Conservation (phyloP, 1,284 basidiomycete genomes). For the Takashimella koratensis region DNA sequence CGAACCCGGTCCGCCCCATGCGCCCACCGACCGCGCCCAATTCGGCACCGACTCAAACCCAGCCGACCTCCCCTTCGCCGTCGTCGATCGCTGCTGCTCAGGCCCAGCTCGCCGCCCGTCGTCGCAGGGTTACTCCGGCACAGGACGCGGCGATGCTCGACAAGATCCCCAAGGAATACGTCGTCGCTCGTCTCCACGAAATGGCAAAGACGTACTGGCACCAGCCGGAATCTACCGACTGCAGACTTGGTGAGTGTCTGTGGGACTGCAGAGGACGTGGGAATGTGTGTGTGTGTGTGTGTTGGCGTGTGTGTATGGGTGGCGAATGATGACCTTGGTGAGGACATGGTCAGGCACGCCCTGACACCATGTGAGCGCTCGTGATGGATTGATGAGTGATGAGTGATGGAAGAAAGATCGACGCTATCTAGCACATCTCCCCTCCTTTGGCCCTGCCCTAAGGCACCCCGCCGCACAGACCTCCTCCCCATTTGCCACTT, state of each 20-base stretch:
- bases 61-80: slow-evolving; percentile 1
- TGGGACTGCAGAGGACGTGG: too few relatives aligned
- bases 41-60: neutral
- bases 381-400: too few relatives aligned
- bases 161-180: slow-evolving; percentile 34
- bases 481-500: too few relatives aligned
- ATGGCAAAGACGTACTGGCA: slow-evolving; percentile 40
- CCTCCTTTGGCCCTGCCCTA: too few relatives aligned
- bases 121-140: neutral
- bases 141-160: slow-evolving; percentile 17
- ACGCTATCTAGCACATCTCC: too few relatives aligned
- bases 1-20: neutral
- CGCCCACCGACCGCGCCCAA: neutral
- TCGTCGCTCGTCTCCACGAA: slow-evolving; percentile 35
- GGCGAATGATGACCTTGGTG: neutral
- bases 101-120: neutral
- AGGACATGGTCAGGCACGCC: neutral
- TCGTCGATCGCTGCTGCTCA: neutral
- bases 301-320: neutral
- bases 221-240: slow-evolving; percentile 35
- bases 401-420: too few relatives aligned
- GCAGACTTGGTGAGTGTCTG: slow-evolving; percentile 38
- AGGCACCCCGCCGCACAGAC: too few relatives aligned
- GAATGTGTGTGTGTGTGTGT: too few relatives aligned
- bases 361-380: neutral